Percentiles rank a stretch among this genome's conserved stretches.
These are phyloP conservation scores for Mycena citricolor DNA, from an alignment of 1,284 basidiomycete genomes.

Conservation along the genomic window DNA sequence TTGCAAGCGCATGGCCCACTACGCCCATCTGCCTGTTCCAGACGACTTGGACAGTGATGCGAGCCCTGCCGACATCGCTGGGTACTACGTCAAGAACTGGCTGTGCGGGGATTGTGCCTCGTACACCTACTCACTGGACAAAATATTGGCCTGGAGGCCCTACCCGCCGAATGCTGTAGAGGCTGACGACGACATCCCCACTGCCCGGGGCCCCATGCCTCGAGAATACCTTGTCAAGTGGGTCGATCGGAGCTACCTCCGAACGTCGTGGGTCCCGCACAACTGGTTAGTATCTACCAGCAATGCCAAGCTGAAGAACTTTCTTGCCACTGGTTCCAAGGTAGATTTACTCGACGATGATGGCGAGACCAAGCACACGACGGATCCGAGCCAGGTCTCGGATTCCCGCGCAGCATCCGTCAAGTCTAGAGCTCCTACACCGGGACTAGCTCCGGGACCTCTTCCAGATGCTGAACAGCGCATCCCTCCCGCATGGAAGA, in stretches of 20 bases:
- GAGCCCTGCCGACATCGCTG: slow-evolving; percentile 48
- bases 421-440: slow-evolving; percentile 26
- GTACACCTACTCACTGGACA: slow-evolving; percentile 73
- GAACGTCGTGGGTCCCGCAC: slow-evolving; percentile 86
- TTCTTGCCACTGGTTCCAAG: slow-evolving; percentile 68
- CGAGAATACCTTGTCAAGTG: slow-evolving; percentile 93
- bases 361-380: slow-evolving; percentile 31
- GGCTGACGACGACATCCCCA: slow-evolving; percentile 42
- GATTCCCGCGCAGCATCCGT: slow-evolving; percentile 33
- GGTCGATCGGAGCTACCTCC: slow-evolving; percentile 72
- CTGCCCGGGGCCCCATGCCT: slow-evolving; percentile 63
- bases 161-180: slow-evolving; percentile 64
- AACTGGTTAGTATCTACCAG: slow-evolving; percentile 78
- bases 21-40: slow-evolving; percentile 68
- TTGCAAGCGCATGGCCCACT: slow-evolving; percentile 82
- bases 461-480: slow-evolving; percentile 62
- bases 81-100: slow-evolving; percentile 68
- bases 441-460: slow-evolving; percentile 34
- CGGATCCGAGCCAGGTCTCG: slow-evolving; percentile 35
- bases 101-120: slow-evolving; percentile 79
- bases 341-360: slow-evolving; percentile 61
- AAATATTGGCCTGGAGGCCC: slow-evolving; percentile 89
- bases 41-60: slow-evolving; percentile 37
- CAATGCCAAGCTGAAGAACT: slow-evolving; percentile 68
- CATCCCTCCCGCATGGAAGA: slow-evolving; percentile 76